Conservation (phyloP, 176 grass and related monocot species). For the Sorghum bicolor region DNA sequence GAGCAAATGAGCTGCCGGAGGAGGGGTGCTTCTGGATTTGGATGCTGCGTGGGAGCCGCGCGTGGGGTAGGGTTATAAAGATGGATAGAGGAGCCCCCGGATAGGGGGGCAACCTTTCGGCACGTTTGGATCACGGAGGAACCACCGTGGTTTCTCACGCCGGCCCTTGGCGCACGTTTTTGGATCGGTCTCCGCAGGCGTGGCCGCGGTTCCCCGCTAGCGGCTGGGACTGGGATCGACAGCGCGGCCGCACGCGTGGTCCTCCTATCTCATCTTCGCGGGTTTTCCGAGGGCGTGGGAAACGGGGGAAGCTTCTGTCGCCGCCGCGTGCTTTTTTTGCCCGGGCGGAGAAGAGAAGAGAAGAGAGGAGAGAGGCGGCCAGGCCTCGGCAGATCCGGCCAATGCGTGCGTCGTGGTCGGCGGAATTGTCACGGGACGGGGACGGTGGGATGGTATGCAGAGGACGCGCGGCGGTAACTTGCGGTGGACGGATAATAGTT, state of each 20-base stretch:
- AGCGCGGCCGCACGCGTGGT: not conserved
- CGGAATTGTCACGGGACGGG: too few species aligned
- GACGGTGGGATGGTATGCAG: too few species aligned
- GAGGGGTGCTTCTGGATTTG: not conserved
- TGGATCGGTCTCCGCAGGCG: not conserved
- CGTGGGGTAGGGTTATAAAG: not conserved
- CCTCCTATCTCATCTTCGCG: not conserved
- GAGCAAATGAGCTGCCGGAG: not conserved
- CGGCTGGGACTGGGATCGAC: not conserved
- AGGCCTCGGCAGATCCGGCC: not conserved
- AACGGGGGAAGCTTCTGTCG: not conserved
- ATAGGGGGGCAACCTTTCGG: not conserved
- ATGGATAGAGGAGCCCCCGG: not conserved
- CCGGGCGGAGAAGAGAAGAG: too few species aligned
- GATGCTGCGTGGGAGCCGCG: not conserved
- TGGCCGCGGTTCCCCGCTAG: not conserved
- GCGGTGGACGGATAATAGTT: too few species aligned
- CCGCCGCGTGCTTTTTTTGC: not conserved
- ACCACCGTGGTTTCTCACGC: not conserved
- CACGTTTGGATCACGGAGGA: not conserved
- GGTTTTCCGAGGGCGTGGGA: not conserved
- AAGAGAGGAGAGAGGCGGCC: too few species aligned
- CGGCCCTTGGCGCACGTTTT: not conserved
- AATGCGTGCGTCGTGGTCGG: too few species aligned
- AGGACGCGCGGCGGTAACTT: too few species aligned